These are phyloP conservation scores for Collybia nuda DNA, from an alignment of 768 basidiomycete species.

Conservation along the genomic window DNA sequence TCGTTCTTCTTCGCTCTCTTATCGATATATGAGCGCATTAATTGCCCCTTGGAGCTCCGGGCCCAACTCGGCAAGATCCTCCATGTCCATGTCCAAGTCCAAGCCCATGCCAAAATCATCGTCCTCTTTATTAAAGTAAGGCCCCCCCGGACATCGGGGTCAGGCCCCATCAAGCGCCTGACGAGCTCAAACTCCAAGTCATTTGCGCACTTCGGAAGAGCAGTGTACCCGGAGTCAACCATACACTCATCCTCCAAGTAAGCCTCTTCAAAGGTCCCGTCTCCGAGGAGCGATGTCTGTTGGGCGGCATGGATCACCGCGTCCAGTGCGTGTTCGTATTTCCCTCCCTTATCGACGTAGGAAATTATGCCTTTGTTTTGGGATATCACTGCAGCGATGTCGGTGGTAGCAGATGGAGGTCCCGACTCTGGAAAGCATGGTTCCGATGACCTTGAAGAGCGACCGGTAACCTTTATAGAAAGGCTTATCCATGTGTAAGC, in stretches of 20 bases:
- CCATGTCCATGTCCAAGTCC: too few relatives aligned
- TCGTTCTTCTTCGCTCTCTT: too few relatives aligned
- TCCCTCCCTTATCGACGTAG: conserved; percentile 12
- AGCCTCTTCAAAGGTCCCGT: conserved; percentile 9
- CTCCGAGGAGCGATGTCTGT: conserved; percentile 4
- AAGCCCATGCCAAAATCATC: conserved; percentile 4
- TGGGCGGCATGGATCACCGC: conserved; percentile 7
- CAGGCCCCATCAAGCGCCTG: conserved; percentile 8
- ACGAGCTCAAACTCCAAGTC: conserved; percentile 17
- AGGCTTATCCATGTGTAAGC: conserved; percentile 6
- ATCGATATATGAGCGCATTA: too few relatives aligned
- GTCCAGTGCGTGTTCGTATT: conserved; percentile 12
- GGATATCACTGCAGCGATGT: background rate
- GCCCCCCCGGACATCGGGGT: conserved; percentile 1
- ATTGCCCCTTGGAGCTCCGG: too few relatives aligned
- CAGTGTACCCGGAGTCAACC: background rate
- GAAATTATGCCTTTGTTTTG: too few relatives aligned
- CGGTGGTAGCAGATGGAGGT: background rate
- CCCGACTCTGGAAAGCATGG: too few relatives aligned
- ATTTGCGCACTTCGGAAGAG: conserved; percentile 10
- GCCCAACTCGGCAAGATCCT: too few relatives aligned
- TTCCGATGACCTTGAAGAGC: conserved; percentile 2
- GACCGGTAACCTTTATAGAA: conserved; percentile 12
- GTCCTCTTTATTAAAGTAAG: conserved; percentile 2
- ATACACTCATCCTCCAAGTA: conserved; percentile 5